Evolutionary conservation across 345 rosid genomes (phyloP).

Genomic region (Euphorbia pulcherrima): DNA sequence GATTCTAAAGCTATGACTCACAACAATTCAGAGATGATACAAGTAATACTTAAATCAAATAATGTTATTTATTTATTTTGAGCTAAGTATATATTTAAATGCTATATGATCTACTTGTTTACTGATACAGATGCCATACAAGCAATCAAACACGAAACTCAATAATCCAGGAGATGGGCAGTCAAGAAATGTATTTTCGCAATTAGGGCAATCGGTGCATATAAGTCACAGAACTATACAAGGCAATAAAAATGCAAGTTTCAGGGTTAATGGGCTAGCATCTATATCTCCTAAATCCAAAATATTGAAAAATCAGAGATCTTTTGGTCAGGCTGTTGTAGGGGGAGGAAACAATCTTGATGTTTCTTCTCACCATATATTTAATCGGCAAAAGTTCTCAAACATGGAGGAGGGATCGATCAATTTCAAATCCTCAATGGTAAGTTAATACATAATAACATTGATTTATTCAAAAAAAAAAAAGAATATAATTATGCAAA

Average conservation of each 20-base stretch:
- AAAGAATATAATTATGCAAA: background rate
- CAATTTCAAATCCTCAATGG: constrained; percentile 31
- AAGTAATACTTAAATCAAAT: constrained; percentile 25
- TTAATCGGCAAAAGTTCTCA: constrained; percentile 32
- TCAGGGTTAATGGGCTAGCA: constrained; percentile 19
- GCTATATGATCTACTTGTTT: background rate
- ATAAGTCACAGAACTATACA: constrained; percentile 24
- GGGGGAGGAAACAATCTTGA: constrained; percentile 50
- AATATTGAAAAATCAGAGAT: constrained; percentile 46
- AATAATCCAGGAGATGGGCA: constrained; percentile 39
- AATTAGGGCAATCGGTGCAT: constrained; percentile 32
- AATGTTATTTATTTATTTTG: background rate
- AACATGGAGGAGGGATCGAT: constrained; percentile 36
- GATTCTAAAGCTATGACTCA: constrained; percentile 43
- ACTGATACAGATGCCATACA: constrained; percentile 45
- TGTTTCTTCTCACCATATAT: constrained; percentile 51
- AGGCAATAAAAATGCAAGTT: constrained; percentile 32
- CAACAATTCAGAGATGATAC: constrained; percentile 43
- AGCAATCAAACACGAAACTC: constrained; percentile 39
- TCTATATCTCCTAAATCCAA: constrained; percentile 32
- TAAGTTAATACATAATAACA: constrained; percentile 20
- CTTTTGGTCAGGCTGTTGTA: constrained; percentile 57
- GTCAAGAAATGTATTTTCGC: constrained; percentile 24
- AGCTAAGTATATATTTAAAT: background rate
- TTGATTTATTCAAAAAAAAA: background rate